These are phyloP conservation scores for Apiotrichum gracile DNA, from an alignment of 1,284 basidiomycete species.

Conservation along the genomic window DNA sequence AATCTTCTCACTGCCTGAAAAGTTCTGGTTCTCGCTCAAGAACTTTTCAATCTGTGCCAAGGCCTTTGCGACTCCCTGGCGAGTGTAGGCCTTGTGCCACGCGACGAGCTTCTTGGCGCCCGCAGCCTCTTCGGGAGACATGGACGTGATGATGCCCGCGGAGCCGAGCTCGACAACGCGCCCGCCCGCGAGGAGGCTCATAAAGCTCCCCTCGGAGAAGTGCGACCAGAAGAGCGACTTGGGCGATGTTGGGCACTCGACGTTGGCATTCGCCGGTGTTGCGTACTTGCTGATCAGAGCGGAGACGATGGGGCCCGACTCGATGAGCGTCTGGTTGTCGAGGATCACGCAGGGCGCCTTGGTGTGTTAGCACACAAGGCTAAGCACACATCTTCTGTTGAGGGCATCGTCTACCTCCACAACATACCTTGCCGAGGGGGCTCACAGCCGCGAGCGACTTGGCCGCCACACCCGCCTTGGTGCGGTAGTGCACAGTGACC, in stretches of 20 bases:
- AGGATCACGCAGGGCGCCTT: conserved; percentile 31
- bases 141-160: background rate
- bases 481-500: conserved; percentile 32
- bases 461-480: conserved; percentile 19
- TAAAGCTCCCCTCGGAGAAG: conserved; percentile 35
- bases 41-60: conserved; percentile 24
- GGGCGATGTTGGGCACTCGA: conserved; percentile 20
- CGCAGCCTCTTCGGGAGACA: conserved; percentile 14
- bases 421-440: conserved; percentile 32
- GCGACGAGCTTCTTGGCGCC: conserved; percentile 19
- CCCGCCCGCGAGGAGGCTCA: conserved; percentile 32
- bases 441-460: conserved; percentile 21
- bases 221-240: conserved; percentile 32
- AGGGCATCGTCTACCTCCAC: no score
- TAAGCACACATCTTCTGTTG: no score
- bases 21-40: conserved; percentile 21
- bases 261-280: background rate
- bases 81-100: conserved; percentile 16
- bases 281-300: conserved; percentile 15
- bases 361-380: background rate
- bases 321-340: conserved; percentile 27
- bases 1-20: conserved; percentile 29
- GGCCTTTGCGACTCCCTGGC: conserved; percentile 1
- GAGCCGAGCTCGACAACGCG: conserved; percentile 12
- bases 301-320: conserved; percentile 36